phyloP scores from a whole-genome alignment of 169 alveolate genomes.

The Babesia caballi region DNA sequence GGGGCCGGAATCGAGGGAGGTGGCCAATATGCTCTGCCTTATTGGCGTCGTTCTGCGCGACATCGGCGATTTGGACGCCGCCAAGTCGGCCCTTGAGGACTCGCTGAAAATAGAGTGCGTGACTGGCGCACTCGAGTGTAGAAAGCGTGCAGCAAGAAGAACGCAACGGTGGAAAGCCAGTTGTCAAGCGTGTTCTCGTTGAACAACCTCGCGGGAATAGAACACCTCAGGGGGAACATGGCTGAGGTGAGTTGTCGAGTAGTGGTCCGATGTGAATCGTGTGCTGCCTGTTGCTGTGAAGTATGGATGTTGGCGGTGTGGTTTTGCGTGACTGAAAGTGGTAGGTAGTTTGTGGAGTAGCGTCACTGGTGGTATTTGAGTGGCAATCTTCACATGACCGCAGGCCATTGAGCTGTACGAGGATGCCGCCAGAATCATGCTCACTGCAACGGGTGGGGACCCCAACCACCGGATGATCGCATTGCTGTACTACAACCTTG shows the following conservation, averaged over 20 bases:
- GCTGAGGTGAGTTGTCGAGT: background rate
- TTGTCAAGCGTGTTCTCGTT: slow-evolving; percentile 40
- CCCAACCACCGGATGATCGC: slow-evolving; percentile 52
- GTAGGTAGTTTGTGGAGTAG: no score
- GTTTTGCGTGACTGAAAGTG: no score
- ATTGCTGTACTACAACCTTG: slow-evolving; percentile 49
- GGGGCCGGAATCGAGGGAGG: slow-evolving; percentile 54
- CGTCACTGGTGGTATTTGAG: no score
- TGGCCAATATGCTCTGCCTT: slow-evolving; percentile 42
- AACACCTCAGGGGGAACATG: slow-evolving; percentile 20
- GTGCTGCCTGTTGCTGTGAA: no score
- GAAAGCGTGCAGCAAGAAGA: background rate
- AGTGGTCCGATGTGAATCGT: no score
- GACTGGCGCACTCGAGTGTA: background rate
- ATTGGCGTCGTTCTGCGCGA: slow-evolving; percentile 53
- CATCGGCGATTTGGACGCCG: slow-evolving; percentile 43
- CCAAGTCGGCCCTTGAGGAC: slow-evolving; percentile 47
- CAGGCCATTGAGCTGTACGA: slow-evolving; percentile 38
- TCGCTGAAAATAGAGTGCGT: slow-evolving; percentile 44
- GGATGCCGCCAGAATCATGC: slow-evolving; percentile 48
- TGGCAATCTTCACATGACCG: background rate
- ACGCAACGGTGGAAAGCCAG: slow-evolving; percentile 27
- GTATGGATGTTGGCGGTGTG: no score
- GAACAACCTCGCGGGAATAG: slow-evolving; percentile 49
- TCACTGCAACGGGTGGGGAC: slow-evolving; percentile 61